Base-by-base conservation (phyloP, 1,139 yeast species). In the Blastobotrys malaysiensis region DNA sequence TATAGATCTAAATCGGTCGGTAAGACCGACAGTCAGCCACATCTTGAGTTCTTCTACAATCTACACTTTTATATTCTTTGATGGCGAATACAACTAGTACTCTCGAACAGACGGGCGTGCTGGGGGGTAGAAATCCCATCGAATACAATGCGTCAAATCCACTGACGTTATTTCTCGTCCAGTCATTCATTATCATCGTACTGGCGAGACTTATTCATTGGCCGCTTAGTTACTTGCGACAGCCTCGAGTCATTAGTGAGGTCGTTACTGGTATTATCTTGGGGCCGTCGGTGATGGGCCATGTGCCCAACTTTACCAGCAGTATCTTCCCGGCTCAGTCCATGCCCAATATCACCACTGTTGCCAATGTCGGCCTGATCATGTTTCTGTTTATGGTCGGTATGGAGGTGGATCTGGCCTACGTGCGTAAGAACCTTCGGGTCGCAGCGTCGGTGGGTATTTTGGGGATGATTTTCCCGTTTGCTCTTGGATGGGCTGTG, bases 171-270 rank as follows among this genome's bases (percentile, higher is more conserved):
- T 83, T 83, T 64, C 72, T 84, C 39, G 82, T 84, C 64, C 89
- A 83, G 64, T 56, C 64, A 14, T 63, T 64, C 14, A 73, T 84
- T 60, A 80, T 84, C 62, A 75, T 83, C 55, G 66, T 74, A 26
- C 66, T 81, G 47, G 82, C 84, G 56, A 81, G 82, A 52, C 27
- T 81, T 4, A 63, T 86, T 5, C 83, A 85, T 63, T 71, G 74
- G 50, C 88, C 90, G 0, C 69, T 86, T 21, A 74, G 81, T 9
- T 76, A 69, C 57, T 65, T 86, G 46, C 81, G 81, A 60, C 93
- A 87, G 66, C 95, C 95, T 0, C 75, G 82, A 55, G 95, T 86
- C 46, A 85, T 86, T 54, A 87, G 90, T 5, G 95, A 86, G 64
- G 93, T 86, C 52, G 74, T 86, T 14, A 76, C 88, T 0, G 95